Percentiles rank a stretch among this genome's conserved stretches.
phyloP scores from a whole-genome alignment of 2,329 filamentous ascomycete species.

The Fusarium vanettenii region DNA sequence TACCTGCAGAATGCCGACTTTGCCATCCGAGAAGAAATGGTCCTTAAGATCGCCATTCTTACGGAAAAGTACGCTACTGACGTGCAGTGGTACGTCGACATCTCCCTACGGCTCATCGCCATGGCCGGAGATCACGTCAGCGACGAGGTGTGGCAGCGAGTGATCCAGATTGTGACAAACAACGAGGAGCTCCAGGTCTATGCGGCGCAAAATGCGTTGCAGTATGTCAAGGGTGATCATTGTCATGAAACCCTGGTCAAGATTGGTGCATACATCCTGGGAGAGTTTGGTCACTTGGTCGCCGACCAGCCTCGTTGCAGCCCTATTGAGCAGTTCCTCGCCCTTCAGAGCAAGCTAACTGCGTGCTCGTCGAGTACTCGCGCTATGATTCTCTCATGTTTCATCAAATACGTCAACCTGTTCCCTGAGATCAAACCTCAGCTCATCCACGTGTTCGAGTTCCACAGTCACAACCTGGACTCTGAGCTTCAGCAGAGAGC shows the following conservation, averaged over 20 bases:
- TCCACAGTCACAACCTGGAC: constrained; percentile 94
- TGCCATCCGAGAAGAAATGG: constrained; percentile 98
- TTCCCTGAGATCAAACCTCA: constrained; percentile 99
- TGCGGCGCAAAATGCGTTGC: constrained; percentile 90
- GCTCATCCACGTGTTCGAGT: constrained; percentile 86
- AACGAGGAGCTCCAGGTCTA: constrained; percentile 99
- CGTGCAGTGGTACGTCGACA: constrained; percentile 99
- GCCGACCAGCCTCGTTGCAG: constrained; percentile 92
- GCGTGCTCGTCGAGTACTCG: constrained; percentile 89
- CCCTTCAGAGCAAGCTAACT: constrained; percentile 88
- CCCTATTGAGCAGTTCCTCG: constrained; percentile 96
- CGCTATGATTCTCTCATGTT: constrained; percentile 94
- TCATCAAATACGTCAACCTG: constrained; percentile 97
- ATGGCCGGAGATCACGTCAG: constrained; percentile 99
- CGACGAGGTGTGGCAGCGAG: constrained; percentile 98
- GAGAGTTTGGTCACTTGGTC: constrained; percentile 96
- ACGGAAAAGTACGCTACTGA: constrained; percentile 99
- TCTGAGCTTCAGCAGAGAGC: constrained; percentile 96
- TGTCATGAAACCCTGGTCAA: constrained; percentile 98
- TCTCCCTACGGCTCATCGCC: constrained; percentile 91
- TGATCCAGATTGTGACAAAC: constrained; percentile 99
- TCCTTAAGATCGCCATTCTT: constrained; percentile 96
- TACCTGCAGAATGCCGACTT: constrained; percentile 98
- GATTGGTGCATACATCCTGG: constrained; percentile 95
- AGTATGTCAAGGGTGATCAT: constrained; percentile 91